Conservation (phyloP, 2,329 filamentous ascomycete genomes). For the Botrytis paeoniae region DNA sequence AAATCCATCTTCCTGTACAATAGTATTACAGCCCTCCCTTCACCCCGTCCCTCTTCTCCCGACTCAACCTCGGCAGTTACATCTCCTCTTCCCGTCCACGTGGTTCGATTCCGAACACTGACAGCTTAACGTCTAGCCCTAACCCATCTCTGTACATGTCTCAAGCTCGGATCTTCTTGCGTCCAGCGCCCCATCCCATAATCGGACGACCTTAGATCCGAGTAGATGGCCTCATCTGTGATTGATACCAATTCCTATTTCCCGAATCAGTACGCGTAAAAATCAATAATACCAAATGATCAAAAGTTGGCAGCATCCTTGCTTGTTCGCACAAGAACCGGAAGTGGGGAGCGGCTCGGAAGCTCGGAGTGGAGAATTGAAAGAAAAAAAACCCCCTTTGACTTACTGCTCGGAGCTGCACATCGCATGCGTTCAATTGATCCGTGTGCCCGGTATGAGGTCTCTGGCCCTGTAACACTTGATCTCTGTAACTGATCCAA, state of each 20-base stretch:
- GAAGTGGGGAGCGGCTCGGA: not conserved
- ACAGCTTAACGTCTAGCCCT: slow-evolving; percentile 40
- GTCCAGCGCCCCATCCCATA: slow-evolving; percentile 58
- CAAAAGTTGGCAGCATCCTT: not conserved
- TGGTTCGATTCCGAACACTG: not conserved
- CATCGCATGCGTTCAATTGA: slow-evolving; percentile 53
- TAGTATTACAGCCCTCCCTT: not conserved
- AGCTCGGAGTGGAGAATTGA: not conserved
- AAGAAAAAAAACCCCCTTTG: not conserved
- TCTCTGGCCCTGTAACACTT: slow-evolving; percentile 51
- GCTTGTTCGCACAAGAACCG: not conserved
- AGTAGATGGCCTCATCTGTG: slow-evolving; percentile 58
- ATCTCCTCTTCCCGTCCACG: not conserved
- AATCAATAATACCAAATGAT: not conserved
- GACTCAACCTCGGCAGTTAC: not conserved
- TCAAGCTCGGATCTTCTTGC: slow-evolving; percentile 58
- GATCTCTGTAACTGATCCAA: slow-evolving; percentile 55
- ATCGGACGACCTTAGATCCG: slow-evolving; percentile 53
- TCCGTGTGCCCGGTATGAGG: slow-evolving; percentile 48
- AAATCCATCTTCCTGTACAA: not conserved
- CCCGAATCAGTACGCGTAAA: not conserved
- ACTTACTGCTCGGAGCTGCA: slow-evolving; percentile 56
- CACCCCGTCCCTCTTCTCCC: not conserved
- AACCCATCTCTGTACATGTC: slow-evolving; percentile 58
- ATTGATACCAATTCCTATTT: slow-evolving; percentile 53